Base-by-base conservation (phyloP, 2,329 filamentous ascomycete genomes). In the Pseudocercospora musae region DNA sequence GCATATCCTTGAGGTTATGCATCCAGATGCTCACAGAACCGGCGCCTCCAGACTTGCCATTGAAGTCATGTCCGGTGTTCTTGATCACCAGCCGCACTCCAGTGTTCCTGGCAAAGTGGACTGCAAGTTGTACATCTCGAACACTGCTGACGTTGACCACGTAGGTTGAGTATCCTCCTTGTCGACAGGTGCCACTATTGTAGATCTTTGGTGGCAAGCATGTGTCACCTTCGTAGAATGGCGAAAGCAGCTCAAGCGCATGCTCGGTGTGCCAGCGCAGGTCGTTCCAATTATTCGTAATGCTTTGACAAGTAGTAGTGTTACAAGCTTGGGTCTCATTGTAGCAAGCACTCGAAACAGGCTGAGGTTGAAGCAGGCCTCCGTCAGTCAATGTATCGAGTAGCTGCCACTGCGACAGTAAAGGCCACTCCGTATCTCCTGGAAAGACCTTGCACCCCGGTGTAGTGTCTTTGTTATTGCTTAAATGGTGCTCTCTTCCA, bases 21-120 rank as follows among this genome's bases (percentile, higher is more conserved):
- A 81, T 86, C 80, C 85, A 87, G 57, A 87, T 76, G 4, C 80
- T 78, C 3, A 87, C 71, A 0, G 82, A 79, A 1, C 86, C 86
- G 25, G 81, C 82, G 15, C 87, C 87, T 0, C 85, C 86, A 0
- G 84, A 86, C 44, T 84, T 83, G 40, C 86, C 87, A 33, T 82
- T 76, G 63, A 72, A 73, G 52, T 62, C 60, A 29, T 59, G 56
- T 4, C 60, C 60, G 4, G 60, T 62, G 15, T 62, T 62, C 31
- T 37, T 31, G 40, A 62, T 44, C 10, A 56, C 50, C 11, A 62
- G 21, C 8, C 60, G 48, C 8, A 62, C 48, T 7, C 48, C 54
- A 23, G 31, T 48, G 2, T 50, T 54, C 4, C 42, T 13, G 10
- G 81, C 82, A 60, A 85, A 83, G 4, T 70, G 64, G 60, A 75